phyloP scores from a whole-genome alignment of 2,329 filamentous ascomycete species.

The Ophiostoma sp. region DNA sequence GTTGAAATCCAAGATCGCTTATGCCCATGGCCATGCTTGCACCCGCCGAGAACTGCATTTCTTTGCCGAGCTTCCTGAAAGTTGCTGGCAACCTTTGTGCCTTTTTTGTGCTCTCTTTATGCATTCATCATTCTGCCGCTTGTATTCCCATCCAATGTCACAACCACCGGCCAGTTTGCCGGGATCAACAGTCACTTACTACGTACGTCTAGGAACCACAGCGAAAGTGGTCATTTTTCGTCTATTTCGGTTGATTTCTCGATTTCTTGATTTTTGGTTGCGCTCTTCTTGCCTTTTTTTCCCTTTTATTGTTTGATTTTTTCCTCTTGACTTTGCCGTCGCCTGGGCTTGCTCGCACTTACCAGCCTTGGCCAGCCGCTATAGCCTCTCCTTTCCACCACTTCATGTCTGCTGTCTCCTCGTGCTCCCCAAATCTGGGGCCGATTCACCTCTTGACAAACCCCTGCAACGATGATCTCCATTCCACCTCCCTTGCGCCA shows the following conservation, averaged over 20 bases:
- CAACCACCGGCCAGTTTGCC: not conserved
- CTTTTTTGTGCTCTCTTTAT: no score
- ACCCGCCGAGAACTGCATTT: not conserved
- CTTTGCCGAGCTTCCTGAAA: not conserved
- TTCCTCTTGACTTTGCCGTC: not conserved
- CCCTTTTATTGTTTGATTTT: not conserved
- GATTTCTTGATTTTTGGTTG: no score
- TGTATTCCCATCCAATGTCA: not conserved
- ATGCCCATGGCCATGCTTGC: not conserved
- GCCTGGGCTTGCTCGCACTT: not conserved
- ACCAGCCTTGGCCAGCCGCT: not conserved
- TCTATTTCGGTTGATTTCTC: not conserved
- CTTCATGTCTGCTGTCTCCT: not conserved
- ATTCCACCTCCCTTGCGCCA: slow-evolving; percentile 12
- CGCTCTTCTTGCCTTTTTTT: not conserved
- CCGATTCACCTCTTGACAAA: not conserved
- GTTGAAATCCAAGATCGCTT: not conserved
- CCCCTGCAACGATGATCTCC: slow-evolving; percentile 4
- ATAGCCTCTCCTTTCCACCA: not conserved
- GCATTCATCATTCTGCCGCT: not conserved
- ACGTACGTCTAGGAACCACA: not conserved
- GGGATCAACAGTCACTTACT: not conserved
- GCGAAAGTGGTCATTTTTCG: not conserved
- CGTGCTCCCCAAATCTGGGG: not conserved
- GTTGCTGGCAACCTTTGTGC: not conserved